Conservation (phyloP, 306 rosid genomes). For the Albizia julibrissin region DNA sequence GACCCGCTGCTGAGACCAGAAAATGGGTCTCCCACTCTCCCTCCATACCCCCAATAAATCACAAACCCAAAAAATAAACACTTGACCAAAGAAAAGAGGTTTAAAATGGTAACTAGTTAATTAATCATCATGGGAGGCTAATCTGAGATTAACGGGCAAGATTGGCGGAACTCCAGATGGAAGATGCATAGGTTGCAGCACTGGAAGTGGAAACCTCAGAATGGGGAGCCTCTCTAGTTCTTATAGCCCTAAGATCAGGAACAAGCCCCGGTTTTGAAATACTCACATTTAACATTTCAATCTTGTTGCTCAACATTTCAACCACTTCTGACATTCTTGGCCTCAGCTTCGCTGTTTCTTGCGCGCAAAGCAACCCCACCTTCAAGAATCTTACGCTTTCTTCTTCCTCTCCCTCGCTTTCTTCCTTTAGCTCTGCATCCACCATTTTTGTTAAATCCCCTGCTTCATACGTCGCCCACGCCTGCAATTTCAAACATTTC, state of each 20-base stretch:
- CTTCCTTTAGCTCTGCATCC: conserved; percentile 55
- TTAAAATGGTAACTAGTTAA: background rate
- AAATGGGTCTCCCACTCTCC: background rate
- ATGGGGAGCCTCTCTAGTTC: conserved; percentile 34
- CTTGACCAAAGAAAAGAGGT: background rate
- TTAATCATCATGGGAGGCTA: background rate
- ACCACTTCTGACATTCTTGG: conserved; percentile 66
- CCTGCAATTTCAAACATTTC: conserved; percentile 59
- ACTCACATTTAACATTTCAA: conserved; percentile 35
- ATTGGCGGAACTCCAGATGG: conserved; percentile 38
- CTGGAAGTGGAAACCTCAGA: conserved; percentile 40
- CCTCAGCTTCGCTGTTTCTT: conserved; percentile 63
- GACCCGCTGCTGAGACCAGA: background rate
- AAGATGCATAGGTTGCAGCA: conserved; percentile 34
- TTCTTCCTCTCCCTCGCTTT: conserved; percentile 48
- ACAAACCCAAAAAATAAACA: background rate
- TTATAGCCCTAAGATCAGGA: conserved; percentile 71
- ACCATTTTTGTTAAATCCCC: conserved; percentile 48
- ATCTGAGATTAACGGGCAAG: conserved; percentile 40
- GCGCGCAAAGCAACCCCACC: conserved; percentile 85
- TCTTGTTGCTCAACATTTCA: conserved; percentile 45
- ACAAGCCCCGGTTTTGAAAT: conserved; percentile 78
- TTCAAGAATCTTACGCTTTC: conserved; percentile 68
- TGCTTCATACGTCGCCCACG: conserved; percentile 64
- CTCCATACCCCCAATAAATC: background rate